These are phyloP conservation scores for Epichloe sp. DNA, from an alignment of 2,329 filamentous ascomycete genomes.

Conservation along the genomic window DNA sequence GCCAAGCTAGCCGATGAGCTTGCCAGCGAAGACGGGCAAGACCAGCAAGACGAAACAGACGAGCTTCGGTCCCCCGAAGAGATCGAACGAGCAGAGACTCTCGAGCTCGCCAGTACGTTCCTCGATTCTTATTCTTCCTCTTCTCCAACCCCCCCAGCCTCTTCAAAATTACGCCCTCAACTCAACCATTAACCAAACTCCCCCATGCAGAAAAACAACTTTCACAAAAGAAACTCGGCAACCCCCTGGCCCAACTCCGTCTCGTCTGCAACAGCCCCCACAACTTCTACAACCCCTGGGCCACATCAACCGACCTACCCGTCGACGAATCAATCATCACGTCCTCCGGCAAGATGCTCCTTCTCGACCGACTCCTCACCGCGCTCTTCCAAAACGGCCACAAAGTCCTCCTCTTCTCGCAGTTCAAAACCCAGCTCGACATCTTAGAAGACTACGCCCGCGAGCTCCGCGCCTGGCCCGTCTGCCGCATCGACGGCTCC, in stretches of 20 bases:
- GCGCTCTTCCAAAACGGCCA: conserved; percentile 60
- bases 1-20: conserved; percentile 56
- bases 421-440: conserved; percentile 90
- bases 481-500: conserved; percentile 82
- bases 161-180: not conserved
- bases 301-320: conserved; percentile 39
- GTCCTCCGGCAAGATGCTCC: conserved; percentile 87
- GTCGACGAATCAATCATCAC: conserved; percentile 75
- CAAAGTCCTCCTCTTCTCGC: conserved; percentile 91
- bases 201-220: conserved; percentile 61
- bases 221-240: conserved; percentile 81
- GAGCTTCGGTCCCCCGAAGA: conserved; percentile 39
- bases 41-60: conserved; percentile 15
- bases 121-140: not conserved
- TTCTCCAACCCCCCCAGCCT: too few species aligned
- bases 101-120: conserved; percentile 61
- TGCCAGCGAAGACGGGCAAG: conserved; percentile 23
- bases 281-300: conserved; percentile 93
- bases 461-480: conserved; percentile 63
- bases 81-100: conserved; percentile 48
- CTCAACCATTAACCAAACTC: not conserved
- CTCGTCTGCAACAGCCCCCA: conserved; percentile 88
- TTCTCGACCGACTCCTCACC: conserved; percentile 76
- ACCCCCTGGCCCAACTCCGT: conserved; percentile 81
- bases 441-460: conserved; percentile 75